Conservation (phyloP, 1,139 yeast species). For the Kodamaea fungicola region DNA sequence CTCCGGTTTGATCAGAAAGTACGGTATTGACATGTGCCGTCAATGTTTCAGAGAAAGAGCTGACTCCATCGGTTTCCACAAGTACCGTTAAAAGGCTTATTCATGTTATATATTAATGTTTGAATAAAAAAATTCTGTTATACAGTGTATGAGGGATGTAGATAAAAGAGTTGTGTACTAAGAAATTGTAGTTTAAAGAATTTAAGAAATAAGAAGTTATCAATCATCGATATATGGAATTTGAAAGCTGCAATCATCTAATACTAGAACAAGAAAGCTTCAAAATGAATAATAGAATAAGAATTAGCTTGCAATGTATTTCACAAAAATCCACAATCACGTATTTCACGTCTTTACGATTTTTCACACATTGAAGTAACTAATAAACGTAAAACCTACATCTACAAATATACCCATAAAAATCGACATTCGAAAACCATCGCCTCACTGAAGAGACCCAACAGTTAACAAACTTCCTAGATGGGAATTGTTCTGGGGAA, state of each 20-base stretch:
- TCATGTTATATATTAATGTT: constrained; percentile 9
- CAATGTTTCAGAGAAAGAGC: constrained; percentile 99
- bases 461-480: constrained; percentile 60
- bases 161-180: too few species aligned
- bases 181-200: too few species aligned
- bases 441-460: constrained; percentile 48
- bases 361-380: too few species aligned
- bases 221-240: too few species aligned
- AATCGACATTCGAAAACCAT: constrained; percentile 61
- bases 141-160: neutral
- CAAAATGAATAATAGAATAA: too few species aligned
- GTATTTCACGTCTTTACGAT: too few species aligned
- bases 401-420: constrained; percentile 45
- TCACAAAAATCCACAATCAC: too few species aligned
- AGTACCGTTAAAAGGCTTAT: constrained; percentile 73
- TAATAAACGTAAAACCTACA: too few species aligned
- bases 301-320: too few species aligned
- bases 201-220: too few species aligned
- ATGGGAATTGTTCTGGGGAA: constrained; percentile 56
- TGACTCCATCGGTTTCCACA: constrained; percentile 97
- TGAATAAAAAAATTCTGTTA: constrained; percentile 1
- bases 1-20: constrained; percentile 99
- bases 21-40: constrained; percentile 99
- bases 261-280: too few species aligned
- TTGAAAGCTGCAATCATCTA: too few species aligned